phyloP scores from a whole-genome alignment of 257 asterid species.

The Scutellaria minor region DNA sequence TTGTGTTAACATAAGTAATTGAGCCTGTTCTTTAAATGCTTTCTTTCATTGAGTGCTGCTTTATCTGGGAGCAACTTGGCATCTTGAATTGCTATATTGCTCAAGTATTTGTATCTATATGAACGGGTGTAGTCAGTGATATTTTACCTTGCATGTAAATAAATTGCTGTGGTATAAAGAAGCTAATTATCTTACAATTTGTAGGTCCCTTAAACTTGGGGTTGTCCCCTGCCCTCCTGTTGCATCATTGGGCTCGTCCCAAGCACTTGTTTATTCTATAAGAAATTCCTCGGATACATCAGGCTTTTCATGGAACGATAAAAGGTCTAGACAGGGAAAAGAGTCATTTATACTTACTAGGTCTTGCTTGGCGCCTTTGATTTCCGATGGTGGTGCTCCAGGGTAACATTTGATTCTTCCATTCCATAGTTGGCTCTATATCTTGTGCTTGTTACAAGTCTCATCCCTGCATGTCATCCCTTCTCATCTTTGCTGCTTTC shows the following conservation, averaged over 20 bases:
- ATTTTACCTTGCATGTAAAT: conserved; percentile 13
- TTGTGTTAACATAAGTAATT: neutral
- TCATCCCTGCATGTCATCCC: conserved; percentile 5
- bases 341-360: conserved; percentile 65
- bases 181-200: conserved; percentile 22
- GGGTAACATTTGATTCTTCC: conserved; percentile 59
- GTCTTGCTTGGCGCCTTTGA: conserved; percentile 78
- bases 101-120: conserved; percentile 21
- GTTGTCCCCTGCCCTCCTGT: conserved; percentile 54
- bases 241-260: conserved; percentile 51
- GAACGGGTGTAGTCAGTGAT: conserved; percentile 11
- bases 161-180: conserved; percentile 23
- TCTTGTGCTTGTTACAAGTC: conserved; percentile 13
- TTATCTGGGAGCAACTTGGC: conserved; percentile 15
- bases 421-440: neutral
- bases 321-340: conserved; percentile 72
- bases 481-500: conserved; percentile 23
- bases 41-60: neutral
- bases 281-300: conserved; percentile 67
- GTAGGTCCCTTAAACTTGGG: conserved; percentile 88
- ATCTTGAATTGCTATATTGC: conserved; percentile 12
- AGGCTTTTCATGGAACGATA: conserved; percentile 73
- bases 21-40: neutral
- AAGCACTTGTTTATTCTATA: conserved; percentile 50
- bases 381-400: conserved; percentile 64